Conservation (phyloP, 345 rosid genomes). For the Camelina laxa region DNA sequence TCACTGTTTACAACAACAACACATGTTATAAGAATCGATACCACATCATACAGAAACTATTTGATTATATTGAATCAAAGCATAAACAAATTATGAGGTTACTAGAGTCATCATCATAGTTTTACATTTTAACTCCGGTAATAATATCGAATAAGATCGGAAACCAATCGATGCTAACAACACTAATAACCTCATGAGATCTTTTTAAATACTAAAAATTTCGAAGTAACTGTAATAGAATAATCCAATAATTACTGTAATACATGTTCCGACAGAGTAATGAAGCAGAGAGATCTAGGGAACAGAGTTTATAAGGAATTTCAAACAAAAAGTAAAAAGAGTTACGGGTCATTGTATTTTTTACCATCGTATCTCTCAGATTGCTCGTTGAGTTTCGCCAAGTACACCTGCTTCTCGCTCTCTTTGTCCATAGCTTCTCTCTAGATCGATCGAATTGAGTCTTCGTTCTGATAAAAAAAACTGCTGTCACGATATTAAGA, state of each 20-base stretch:
- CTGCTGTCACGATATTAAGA: slow-evolving; percentile 4
- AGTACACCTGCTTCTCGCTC: slow-evolving; percentile 75
- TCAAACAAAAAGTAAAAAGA: not conserved
- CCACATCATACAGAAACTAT: not conserved
- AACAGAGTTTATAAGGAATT: not conserved
- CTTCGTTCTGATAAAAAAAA: slow-evolving; percentile 30
- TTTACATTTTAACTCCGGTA: not conserved
- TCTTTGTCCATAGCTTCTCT: slow-evolving; percentile 66
- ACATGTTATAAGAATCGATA: too few relatives aligned
- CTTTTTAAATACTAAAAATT: too few relatives aligned
- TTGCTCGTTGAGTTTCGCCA: slow-evolving; percentile 81
- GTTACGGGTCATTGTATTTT: not conserved
- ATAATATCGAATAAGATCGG: not conserved
- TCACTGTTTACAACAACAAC: slow-evolving; percentile 52
- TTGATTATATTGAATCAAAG: not conserved
- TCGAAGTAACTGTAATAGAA: not conserved
- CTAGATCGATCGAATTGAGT: not conserved
- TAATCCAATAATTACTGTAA: too few relatives aligned
- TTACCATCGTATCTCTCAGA: slow-evolving; percentile 92
- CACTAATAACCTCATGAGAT: too few relatives aligned
- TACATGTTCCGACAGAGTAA: not conserved
- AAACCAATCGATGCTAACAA: not conserved
- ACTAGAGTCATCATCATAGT: not conserved
- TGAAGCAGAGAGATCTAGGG: slow-evolving; percentile 10
- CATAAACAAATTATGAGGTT: not conserved